phyloP scores from a whole-genome alignment of 495 filamentous ascomycete genomes.

The Trichoderma parareesei region DNA sequence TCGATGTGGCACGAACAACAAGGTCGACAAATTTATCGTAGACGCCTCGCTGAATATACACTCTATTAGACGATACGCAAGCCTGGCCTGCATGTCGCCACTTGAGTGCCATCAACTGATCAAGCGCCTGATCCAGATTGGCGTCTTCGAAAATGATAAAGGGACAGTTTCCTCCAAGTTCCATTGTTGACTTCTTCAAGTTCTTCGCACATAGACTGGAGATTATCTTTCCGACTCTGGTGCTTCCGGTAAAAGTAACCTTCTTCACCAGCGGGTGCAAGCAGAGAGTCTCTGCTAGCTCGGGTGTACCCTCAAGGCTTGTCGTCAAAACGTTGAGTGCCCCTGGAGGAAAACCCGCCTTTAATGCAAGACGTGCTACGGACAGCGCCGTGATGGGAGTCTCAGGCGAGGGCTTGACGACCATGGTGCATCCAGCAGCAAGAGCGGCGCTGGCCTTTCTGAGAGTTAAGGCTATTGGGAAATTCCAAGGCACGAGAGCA shows the following conservation, averaged over 20 bases:
- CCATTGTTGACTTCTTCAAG: constrained; percentile 64
- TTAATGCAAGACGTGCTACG: constrained; percentile 47
- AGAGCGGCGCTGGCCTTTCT: constrained; percentile 62
- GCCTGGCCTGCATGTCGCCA: constrained; percentile 66
- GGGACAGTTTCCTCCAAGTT: constrained; percentile 69
- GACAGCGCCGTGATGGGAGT: constrained; percentile 52
- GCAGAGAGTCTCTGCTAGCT: constrained; percentile 57
- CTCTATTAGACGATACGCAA: constrained; percentile 64
- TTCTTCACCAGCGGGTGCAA: constrained; percentile 58
- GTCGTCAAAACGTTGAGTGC: constrained; percentile 54
- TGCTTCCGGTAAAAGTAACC: constrained; percentile 64
- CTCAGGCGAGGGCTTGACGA: constrained; percentile 59
- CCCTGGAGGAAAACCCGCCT: constrained; percentile 52
- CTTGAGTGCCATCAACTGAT: constrained; percentile 48
- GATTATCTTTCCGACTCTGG: constrained; percentile 16
- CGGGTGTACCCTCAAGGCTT: constrained; percentile 54
- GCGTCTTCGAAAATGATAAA: constrained; percentile 71
- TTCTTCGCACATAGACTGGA: constrained; percentile 35
- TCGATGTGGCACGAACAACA: constrained; percentile 45
- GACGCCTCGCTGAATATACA: constrained; percentile 57
- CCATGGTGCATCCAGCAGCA: constrained; percentile 64
- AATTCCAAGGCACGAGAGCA: constrained; percentile 55
- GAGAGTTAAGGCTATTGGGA: constrained; percentile 54
- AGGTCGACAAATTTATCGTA: constrained; percentile 47
- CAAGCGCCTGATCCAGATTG: constrained; percentile 49